Conservation (phyloP, 108 stramenopile species). For the Cylindrotheca fusiformis region DNA sequence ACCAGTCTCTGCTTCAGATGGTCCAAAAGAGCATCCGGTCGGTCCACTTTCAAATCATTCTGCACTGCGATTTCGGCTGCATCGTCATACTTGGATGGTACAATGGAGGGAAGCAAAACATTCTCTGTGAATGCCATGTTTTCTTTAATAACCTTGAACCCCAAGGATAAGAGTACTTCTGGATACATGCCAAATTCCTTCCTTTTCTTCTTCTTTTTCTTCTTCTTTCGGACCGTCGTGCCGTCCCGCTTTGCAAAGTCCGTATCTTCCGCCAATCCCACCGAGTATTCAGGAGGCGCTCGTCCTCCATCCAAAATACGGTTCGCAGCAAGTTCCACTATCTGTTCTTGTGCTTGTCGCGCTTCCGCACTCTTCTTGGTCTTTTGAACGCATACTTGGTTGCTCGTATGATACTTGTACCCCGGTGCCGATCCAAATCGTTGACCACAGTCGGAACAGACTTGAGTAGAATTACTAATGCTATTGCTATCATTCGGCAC, state of each 20-base stretch:
- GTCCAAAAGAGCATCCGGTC: slow-evolving; percentile 17
- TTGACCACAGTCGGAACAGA: slow-evolving; percentile 52
- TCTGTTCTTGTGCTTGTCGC: slow-evolving; percentile 11
- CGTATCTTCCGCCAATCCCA: not conserved
- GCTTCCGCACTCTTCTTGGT: not conserved
- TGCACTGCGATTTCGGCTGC: not conserved
- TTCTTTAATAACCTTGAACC: slow-evolving; percentile 29
- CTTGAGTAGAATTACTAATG: slow-evolving; percentile 9
- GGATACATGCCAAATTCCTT: slow-evolving; percentile 26
- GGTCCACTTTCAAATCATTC: not conserved
- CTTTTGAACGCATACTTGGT: slow-evolving; percentile 19
- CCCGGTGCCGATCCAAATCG: slow-evolving; percentile 24
- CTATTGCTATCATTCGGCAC: no score
- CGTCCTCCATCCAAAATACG: not conserved
- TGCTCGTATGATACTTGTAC: slow-evolving; percentile 28
- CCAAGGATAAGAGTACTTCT: slow-evolving; percentile 34
- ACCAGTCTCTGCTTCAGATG: slow-evolving; percentile 16
- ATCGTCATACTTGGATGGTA: not conserved
- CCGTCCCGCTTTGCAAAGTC: not conserved
- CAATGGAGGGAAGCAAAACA: not conserved
- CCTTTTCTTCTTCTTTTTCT: slow-evolving; percentile 15
- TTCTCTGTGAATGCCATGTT: slow-evolving; percentile 12
- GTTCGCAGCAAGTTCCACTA: not conserved
- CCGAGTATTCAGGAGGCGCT: not conserved
- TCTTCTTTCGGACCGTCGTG: slow-evolving; percentile 1